Percentiles rank a stretch among this genome's conserved stretches.
These are phyloP conservation scores for Gossypioides kirkii DNA, from an alignment of 345 rosid genomes.

Conservation along the genomic window DNA sequence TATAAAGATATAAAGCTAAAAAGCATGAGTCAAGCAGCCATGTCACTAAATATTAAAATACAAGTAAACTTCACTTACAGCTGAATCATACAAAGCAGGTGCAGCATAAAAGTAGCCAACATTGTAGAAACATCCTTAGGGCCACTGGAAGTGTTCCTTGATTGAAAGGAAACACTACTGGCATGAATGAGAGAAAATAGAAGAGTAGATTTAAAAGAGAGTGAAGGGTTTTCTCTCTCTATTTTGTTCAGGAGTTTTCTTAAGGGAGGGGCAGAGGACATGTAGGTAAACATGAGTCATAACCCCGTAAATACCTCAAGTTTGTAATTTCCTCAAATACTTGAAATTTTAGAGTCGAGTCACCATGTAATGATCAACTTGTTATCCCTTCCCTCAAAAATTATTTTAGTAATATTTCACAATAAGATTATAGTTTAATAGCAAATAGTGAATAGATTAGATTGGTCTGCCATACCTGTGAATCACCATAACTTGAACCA, in stretches of 20 bases:
- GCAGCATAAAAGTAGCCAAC: background rate
- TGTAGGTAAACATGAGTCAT: background rate
- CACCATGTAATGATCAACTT: background rate
- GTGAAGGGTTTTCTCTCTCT: background rate
- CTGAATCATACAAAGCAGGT: background rate
- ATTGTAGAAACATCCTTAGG: background rate
- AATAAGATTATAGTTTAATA: background rate
- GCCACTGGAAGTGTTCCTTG: background rate
- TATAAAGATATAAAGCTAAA: background rate
- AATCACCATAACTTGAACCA: constrained; percentile 97
- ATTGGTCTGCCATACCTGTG: constrained; percentile 47
- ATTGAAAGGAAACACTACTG: background rate
- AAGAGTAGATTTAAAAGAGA: background rate
- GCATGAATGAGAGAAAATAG: background rate
- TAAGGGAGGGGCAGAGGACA: background rate
- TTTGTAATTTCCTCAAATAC: background rate
- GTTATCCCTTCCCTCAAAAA: background rate
- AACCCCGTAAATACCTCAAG: background rate
- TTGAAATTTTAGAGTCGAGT: background rate
- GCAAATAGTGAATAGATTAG: background rate
- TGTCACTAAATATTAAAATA: background rate
- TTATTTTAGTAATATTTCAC: background rate
- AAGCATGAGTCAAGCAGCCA: background rate
- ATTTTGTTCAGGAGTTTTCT: background rate
- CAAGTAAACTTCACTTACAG: background rate